Base-by-base conservation (phyloP, 495 filamentous ascomycete species). In the Penicillium cosmopolitanum region DNA sequence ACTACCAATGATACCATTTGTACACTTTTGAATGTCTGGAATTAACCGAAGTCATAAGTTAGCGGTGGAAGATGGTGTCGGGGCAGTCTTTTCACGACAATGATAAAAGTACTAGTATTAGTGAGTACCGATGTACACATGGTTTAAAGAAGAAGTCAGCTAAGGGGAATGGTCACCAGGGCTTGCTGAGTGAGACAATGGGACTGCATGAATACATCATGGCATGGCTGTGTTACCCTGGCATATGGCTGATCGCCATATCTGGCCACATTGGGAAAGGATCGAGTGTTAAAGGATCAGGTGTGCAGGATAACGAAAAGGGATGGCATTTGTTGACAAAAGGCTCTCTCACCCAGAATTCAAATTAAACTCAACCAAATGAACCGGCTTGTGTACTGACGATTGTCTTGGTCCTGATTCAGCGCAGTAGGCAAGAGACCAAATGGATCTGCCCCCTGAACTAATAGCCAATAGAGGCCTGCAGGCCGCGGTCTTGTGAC, bases 1-100 rank as follows among this genome's bases (percentile, higher is more conserved):
- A 43, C 40, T 19, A 60, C 64, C 59, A 68, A 70, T 61, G 66
- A 70, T 70, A 68, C 68, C 68, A 68, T 61, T 61, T 61, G 55
- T 56, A 31, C 47, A 4, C 50, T 47, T 47, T 58, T 35, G 42
- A 51, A 19, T 23, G 13, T 44, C 42, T n/a, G 16, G 42, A 31
- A 31, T 31, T 6, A 31, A 31, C 28, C 28, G 28, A 6, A 31
- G 28, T 31, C 28, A 31, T 31, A 31, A 7, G 28, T 31, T 8
- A 31, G 4, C 28, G 28, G 28, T 31, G 28, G 28, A 31, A 31
- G 28, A 31, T 31, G 28, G 5, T 9, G 28, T 6, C 28, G 4
- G 8, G 28, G 28, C 28, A 7, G 28, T 31, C 28, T 31, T 9
- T 31, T 31, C 28, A 31, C 28, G 28, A 4, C 28, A 31, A 31